These are phyloP conservation scores for Crucihimalaya himalaica DNA, from an alignment of 345 rosid species.

Conservation along the genomic window DNA sequence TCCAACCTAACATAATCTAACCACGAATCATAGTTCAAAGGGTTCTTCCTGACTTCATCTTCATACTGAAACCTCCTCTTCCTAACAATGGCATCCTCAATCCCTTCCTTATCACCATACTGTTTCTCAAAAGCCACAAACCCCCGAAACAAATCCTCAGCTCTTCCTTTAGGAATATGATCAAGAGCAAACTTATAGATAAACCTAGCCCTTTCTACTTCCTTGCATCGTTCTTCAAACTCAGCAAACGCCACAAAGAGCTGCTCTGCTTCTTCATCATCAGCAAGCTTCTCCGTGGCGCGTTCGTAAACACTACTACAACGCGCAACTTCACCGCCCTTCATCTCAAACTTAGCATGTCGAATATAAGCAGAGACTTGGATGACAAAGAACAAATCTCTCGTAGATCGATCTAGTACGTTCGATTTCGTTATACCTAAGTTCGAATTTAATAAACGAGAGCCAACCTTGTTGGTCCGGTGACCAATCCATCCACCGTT, in stretches of 20 bases:
- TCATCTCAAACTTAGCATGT: conserved; percentile 87
- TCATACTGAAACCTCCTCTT: conserved; percentile 93
- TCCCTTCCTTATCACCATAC: conserved; percentile 81
- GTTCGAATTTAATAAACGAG: conserved; percentile 77
- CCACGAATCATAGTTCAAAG: conserved; percentile 78
- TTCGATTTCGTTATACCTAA: conserved; percentile 69
- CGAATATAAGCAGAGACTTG: conserved; percentile 70
- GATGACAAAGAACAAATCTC: conserved; percentile 72
- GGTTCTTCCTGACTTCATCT: conserved; percentile 85
- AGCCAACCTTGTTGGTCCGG: conserved; percentile 92
- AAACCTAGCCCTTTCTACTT: conserved; percentile 69
- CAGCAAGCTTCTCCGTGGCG: conserved; percentile 74
- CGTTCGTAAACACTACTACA: conserved; percentile 70
- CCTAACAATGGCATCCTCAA: conserved; percentile 90
- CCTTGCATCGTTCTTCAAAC: conserved; percentile 87
- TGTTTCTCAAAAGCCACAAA: conserved; percentile 85
- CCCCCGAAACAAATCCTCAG: conserved; percentile 73
- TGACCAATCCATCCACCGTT: conserved; percentile 86
- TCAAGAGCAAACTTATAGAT: conserved; percentile 86
- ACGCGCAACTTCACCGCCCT: conserved; percentile 66
- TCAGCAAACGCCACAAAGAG: conserved; percentile 85
- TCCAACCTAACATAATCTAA: conserved; percentile 81
- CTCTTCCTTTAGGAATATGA: conserved; percentile 85
- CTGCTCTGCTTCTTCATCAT: conserved; percentile 80
- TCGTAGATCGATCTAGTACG: conserved; percentile 67